Conservation (phyloP, 2,329 filamentous ascomycete genomes). For the Diaporthe aspalathi region DNA sequence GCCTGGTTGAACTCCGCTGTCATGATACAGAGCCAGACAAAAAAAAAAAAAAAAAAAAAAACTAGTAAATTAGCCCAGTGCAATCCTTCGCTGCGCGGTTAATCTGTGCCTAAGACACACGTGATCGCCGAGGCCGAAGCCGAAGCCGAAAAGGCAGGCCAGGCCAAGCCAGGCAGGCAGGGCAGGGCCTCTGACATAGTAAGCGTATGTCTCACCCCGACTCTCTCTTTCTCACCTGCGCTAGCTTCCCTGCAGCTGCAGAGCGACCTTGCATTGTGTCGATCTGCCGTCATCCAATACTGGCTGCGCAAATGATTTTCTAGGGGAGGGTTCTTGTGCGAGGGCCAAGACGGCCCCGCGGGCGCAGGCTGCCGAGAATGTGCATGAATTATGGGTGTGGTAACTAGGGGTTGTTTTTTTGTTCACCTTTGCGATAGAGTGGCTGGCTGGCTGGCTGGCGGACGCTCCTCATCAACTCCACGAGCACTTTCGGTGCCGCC, state of each 20-base stretch:
- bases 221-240: conserved; percentile 23
- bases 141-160: conserved; percentile 11
- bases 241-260: conserved; percentile 12
- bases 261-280: conserved; percentile 2
- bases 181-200: neutral
- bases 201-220: neutral
- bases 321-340: neutral
- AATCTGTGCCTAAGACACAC: conserved; percentile 16
- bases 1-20: neutral
- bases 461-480: neutral
- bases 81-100: conserved; percentile 1
- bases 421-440: neutral
- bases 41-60: neutral
- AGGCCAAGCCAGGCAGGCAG: too few species aligned
- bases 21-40: neutral
- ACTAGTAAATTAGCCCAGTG: neutral
- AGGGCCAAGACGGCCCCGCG: conserved; percentile 4
- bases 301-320: neutral
- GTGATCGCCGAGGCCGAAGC: conserved; percentile 11
- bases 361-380: conserved; percentile 1
- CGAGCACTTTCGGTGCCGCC: neutral
- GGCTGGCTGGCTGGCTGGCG: neutral
- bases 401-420: too few species aligned
- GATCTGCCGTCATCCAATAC: conserved; percentile 8
- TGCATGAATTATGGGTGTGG: neutral